These are phyloP conservation scores for Aspergillus coremiiformis DNA, from an alignment of 495 filamentous ascomycete genomes.

Conservation along the genomic window DNA sequence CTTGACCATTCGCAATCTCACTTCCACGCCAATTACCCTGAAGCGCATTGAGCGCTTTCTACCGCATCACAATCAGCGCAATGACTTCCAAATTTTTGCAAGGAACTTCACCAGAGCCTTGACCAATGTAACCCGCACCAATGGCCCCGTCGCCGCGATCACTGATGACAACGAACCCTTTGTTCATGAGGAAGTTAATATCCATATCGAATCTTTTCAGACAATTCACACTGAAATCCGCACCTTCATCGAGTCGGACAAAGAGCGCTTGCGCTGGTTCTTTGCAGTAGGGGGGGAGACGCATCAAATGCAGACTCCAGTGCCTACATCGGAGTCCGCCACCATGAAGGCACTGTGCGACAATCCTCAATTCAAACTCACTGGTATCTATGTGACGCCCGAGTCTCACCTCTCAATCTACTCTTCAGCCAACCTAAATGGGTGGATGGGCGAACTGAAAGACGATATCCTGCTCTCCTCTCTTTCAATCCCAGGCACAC, in stretches of 20 bases:
- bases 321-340: slow-evolving; percentile 46
- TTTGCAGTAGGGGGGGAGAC: slow-evolving; percentile 54
- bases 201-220: slow-evolving; percentile 53
- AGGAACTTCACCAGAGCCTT: slow-evolving; percentile 45
- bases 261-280: slow-evolving; percentile 52
- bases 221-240: slow-evolving; percentile 49
- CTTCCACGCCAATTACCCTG: slow-evolving; percentile 62
- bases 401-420: slow-evolving; percentile 66
- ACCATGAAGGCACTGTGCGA: slow-evolving; percentile 47
- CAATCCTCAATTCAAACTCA: slow-evolving; percentile 56
- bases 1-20: slow-evolving; percentile 84
- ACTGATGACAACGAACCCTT: slow-evolving; percentile 48
- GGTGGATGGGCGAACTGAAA: slow-evolving; percentile 74
- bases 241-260: slow-evolving; percentile 36
- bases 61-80: slow-evolving; percentile 38
- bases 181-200: slow-evolving; percentile 44
- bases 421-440: slow-evolving; percentile 59
- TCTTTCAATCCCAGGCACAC: slow-evolving; percentile 88
- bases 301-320: slow-evolving; percentile 55
- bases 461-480: slow-evolving; percentile 65
- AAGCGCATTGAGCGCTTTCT: slow-evolving; percentile 69
- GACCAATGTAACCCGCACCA: slow-evolving; percentile 37
- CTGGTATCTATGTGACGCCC: slow-evolving; percentile 60
- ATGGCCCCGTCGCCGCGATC: slow-evolving; percentile 36
- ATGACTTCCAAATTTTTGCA: slow-evolving; percentile 37